phyloP scores from a whole-genome alignment of 371 early-diverging fungal genomes.

The Mortierella sp. region DNA sequence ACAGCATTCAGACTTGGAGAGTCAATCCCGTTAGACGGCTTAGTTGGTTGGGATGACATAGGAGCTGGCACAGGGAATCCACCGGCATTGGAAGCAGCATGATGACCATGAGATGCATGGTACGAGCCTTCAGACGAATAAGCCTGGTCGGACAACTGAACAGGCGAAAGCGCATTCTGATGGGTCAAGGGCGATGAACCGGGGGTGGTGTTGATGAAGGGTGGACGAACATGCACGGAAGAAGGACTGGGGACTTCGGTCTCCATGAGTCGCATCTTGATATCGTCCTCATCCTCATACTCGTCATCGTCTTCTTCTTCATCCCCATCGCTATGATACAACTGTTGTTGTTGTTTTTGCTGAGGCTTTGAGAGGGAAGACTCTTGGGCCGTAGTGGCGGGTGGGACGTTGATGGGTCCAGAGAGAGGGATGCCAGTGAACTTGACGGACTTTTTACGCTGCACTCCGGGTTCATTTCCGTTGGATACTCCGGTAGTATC shows the following conservation, averaged over 20 bases:
- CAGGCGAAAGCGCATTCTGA: slow-evolving; percentile 19
- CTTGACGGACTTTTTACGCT: slow-evolving; percentile 50
- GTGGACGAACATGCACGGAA: slow-evolving; percentile 1
- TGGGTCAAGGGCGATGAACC: background rate
- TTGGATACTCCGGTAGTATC: background rate
- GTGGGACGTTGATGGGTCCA: slow-evolving; percentile 17
- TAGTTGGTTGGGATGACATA: background rate
- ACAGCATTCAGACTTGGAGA: background rate
- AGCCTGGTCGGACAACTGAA: slow-evolving; percentile 5
- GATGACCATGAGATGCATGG: slow-evolving; percentile 4
- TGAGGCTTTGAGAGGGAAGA: background rate
- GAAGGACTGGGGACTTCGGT: slow-evolving; percentile 17
- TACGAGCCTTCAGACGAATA: slow-evolving; percentile 18
- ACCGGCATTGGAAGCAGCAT: background rate
- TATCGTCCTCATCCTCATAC: slow-evolving; percentile 12
- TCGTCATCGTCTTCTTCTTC: slow-evolving; percentile 16
- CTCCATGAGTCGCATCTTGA: slow-evolving; percentile 36
- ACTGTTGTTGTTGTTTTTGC: slow-evolving; percentile 5
- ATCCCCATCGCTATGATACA: slow-evolving; percentile 14
- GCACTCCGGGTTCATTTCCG: slow-evolving; percentile 9
- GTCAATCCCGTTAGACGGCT: no score
- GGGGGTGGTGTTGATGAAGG: slow-evolving; percentile 16
- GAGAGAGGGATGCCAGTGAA: slow-evolving; percentile 27
- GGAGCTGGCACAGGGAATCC: background rate
- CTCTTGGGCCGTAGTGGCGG: no score